A percentile compares a stretch with the other conserved stretches of the same genome.
Conservation (phyloP, 495 filamentous ascomycete genomes). For the Chlorociboria aeruginascens region DNA sequence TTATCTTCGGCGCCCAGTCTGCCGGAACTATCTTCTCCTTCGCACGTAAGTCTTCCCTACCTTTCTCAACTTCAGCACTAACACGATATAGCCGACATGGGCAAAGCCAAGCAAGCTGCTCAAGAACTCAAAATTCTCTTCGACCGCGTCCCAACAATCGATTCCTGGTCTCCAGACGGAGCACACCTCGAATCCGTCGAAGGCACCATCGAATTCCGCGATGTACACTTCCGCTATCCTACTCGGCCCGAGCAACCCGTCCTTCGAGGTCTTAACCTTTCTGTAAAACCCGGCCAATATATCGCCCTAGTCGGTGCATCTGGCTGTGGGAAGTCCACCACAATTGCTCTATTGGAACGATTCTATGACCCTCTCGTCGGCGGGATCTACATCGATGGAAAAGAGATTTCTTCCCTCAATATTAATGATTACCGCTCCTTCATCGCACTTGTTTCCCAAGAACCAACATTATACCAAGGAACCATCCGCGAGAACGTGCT, state of each 20-base stretch:
- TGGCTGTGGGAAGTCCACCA: constrained; percentile 77
- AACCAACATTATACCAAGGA: constrained; percentile 79
- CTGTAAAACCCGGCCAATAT: constrained; percentile 64
- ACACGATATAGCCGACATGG: constrained; percentile 50
- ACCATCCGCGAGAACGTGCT: constrained; percentile 76
- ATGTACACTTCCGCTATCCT: constrained; percentile 75
- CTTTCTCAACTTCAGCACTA: background rate
- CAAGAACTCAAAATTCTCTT: constrained; percentile 65
- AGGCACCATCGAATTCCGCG: constrained; percentile 62
- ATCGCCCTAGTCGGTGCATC: constrained; percentile 72
- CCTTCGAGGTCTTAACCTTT: constrained; percentile 59
- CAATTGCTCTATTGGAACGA: constrained; percentile 67
- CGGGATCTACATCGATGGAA: constrained; percentile 58
- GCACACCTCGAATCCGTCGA: constrained; percentile 43
- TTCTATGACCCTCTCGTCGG: constrained; percentile 77
- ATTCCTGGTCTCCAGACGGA: constrained; percentile 71
- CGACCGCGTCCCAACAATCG: constrained; percentile 65
- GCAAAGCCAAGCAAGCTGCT: constrained; percentile 75
- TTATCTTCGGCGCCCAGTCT: constrained; percentile 75
- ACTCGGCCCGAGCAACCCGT: constrained; percentile 71
- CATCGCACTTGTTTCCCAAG: constrained; percentile 74
- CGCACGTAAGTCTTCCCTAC: constrained; percentile 28
- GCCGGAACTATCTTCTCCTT: constrained; percentile 84
- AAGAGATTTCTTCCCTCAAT: constrained; percentile 62
- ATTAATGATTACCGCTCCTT: constrained; percentile 66